A percentile compares a stretch with the other conserved stretches of the same genome.
Evolutionary conservation across 2,329 filamentous ascomycete species (phyloP).

Genomic region (Cadophora luteo-olivacea): DNA sequence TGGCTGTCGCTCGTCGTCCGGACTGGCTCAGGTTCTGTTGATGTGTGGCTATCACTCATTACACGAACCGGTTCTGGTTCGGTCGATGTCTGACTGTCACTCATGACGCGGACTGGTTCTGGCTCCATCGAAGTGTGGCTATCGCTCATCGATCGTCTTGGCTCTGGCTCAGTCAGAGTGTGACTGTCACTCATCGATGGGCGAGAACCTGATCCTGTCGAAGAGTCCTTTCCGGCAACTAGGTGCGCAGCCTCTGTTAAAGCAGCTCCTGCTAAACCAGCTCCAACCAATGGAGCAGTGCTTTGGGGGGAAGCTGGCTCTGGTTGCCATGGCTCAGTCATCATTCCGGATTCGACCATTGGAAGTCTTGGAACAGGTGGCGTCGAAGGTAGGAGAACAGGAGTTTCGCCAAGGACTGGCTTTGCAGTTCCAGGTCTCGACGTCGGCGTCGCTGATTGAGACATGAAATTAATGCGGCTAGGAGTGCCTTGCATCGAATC

Average conservation of each 20-base stretch:
- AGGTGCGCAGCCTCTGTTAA: conserved; percentile 15
- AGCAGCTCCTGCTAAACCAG: conserved; percentile 31
- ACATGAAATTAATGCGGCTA: conserved; percentile 53
- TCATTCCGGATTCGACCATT: conserved; percentile 66
- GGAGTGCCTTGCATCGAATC: conserved; percentile 63
- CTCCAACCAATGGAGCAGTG: conserved; percentile 33
- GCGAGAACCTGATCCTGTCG: conserved; percentile 11
- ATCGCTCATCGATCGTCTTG: conserved; percentile 25
- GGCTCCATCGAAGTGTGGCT: conserved; percentile 32
- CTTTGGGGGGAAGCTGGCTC: conserved; percentile 34
- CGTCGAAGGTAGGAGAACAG: conserved; percentile 53
- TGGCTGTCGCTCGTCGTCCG: conserved; percentile 28
- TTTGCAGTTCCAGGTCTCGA: conserved; percentile 43
- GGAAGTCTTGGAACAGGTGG: conserved; percentile 56
- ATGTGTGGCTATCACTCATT: conserved; percentile 29
- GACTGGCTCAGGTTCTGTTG: conserved; percentile 28
- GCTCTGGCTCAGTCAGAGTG: conserved; percentile 30
- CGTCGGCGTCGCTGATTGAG: conserved; percentile 51
- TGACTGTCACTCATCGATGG: conserved; percentile 26
- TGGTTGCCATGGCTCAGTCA: conserved; percentile 64
- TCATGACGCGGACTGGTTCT: conserved; percentile 21
- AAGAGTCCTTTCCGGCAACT: neutral
- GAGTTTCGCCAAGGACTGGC: conserved; percentile 29
- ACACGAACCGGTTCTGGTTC: conserved; percentile 29
- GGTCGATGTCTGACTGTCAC: conserved; percentile 29